These are phyloP conservation scores for Tubosaeta brunneosetosa DNA, from an alignment of 768 basidiomycete genomes.

Conservation along the genomic window DNA sequence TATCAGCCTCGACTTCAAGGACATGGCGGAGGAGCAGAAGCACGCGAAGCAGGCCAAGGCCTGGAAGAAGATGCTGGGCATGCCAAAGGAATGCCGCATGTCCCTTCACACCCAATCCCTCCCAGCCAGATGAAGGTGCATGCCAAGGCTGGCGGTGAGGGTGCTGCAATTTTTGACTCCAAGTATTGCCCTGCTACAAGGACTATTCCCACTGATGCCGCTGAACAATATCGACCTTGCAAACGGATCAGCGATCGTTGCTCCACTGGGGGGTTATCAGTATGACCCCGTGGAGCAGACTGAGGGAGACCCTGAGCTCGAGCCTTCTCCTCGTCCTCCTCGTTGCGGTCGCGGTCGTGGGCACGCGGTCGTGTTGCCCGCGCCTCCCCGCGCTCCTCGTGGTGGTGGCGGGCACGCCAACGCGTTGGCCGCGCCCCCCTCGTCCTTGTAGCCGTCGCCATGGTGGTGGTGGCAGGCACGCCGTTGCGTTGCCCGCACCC, in stretches of 20 bases:
- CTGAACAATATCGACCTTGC: conserved; percentile 70
- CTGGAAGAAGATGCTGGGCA: too few species aligned
- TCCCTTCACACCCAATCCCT: conserved; percentile 52
- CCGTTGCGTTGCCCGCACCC: too few species aligned
- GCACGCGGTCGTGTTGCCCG: too few species aligned
- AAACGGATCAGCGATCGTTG: conserved; percentile 64
- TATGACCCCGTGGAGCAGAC: conserved; percentile 73
- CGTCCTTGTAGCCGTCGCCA: too few species aligned
- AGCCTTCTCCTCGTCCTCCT: too few species aligned
- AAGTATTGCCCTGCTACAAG: conserved; percentile 76
- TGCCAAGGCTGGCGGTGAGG: conserved; percentile 79
- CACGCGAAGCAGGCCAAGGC: too few species aligned
- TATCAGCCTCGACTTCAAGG: conserved; percentile 16
- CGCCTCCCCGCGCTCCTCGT: too few species aligned
- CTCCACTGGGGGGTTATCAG: conserved; percentile 83
- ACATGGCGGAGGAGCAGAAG: conserved; percentile 1
- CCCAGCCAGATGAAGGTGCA: conserved; percentile 68
- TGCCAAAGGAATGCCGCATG: conserved; percentile 64
- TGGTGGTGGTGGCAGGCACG: too few species aligned
- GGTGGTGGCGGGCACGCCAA: too few species aligned
- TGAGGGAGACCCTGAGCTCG: conserved; percentile 68
- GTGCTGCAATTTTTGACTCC: conserved; percentile 79
- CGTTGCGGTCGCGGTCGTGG: too few species aligned
- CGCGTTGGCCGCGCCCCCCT: too few species aligned
- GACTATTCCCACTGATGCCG: conserved; percentile 73